Conservation (phyloP, 805 yeast genomes). For the Pichia insulana region DNA sequence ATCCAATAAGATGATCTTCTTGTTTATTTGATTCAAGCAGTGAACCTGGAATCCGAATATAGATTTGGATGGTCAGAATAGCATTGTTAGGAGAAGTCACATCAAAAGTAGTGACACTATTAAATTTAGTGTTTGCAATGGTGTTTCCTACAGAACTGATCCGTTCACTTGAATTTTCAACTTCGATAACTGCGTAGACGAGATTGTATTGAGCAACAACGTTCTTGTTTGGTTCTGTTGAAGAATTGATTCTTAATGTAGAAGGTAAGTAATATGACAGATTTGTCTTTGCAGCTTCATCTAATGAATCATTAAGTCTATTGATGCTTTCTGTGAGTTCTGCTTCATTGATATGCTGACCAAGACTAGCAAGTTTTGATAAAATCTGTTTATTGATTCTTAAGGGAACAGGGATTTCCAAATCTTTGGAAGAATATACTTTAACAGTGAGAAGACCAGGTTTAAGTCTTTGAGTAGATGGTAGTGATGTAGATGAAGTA, state of each 20-base stretch:
- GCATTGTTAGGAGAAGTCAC: slow-evolving; percentile 47
- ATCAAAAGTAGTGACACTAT: slow-evolving; percentile 86
- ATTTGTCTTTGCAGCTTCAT: slow-evolving; percentile 21
- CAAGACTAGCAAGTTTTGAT: slow-evolving; percentile 57
- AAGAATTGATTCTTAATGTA: slow-evolving; percentile 23
- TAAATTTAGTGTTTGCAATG: slow-evolving; percentile 70
- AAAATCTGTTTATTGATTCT: slow-evolving; percentile 56
- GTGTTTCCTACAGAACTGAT: slow-evolving; percentile 84
- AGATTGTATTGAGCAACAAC: slow-evolving; percentile 39
- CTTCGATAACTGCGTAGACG: slow-evolving; percentile 81
- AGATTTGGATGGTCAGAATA: slow-evolving; percentile 61
- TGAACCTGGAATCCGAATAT: slow-evolving; percentile 66
- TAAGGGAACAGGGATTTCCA: slow-evolving; percentile 62
- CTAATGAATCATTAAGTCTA: slow-evolving; percentile 21
- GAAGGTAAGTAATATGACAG: slow-evolving; percentile 38
- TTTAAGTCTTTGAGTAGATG: slow-evolving; percentile 14
- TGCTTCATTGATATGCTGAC: slow-evolving; percentile 31
- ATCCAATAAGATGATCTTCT: slow-evolving; percentile 70
- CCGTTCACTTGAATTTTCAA: slow-evolving; percentile 86
- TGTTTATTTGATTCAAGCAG: slow-evolving; percentile 33
- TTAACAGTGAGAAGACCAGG: slow-evolving; percentile 77
- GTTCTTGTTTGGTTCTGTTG: slow-evolving; percentile 47
- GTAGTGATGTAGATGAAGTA: neutral
- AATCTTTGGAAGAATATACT: slow-evolving; percentile 59
- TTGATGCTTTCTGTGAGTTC: slow-evolving; percentile 28